Base-by-base conservation (phyloP, 148 eudicot genomes). In the Vaccinium vitisidaea region DNA sequence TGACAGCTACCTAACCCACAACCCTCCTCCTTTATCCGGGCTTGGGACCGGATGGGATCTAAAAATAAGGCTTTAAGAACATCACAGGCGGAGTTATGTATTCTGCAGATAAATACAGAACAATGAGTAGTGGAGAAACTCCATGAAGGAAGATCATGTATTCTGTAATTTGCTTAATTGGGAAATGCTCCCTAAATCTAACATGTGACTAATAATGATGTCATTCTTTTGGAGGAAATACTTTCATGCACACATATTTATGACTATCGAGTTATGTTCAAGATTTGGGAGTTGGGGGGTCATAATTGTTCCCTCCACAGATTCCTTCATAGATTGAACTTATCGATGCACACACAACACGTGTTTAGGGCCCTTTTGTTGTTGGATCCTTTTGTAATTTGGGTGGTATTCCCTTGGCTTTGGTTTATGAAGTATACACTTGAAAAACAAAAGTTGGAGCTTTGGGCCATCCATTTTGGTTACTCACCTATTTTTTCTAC, bases 391-490 rank as follows among this genome's bases (percentile, higher is more conserved):
- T 58, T 58, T 16, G n/a, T 16, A 58, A 58, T 5, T 2, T 58
- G n/a, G 55, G 63, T 16, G 21, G 21, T 18, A 58, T 58, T 58
- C 63, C 63, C 63, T 58, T 16, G n/a, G n/a, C 63, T 5, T 58
- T 18, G 63, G 63, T 19, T 21, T 18, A 18, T 18, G n/a, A 18
- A 58, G n/a, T 18, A 18, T 16, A 4, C n/a, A 16, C 63, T 18
- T 58, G n/a, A 18, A 58, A 58, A 58, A 58, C 5, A 55, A 15
- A 15, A 14, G 58, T 8, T 10, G 53, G 39, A 55, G 25, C 50
- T 80, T 32, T 36, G 50, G 50, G 50, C 50, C 18, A 12, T 77
- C 36, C 27, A 79, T 80, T 75, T 75, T 36, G 79, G 82, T 13
- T 56, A 3, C 10, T 78, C 27, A 58, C 30, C 12, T 49, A 8